These are phyloP conservation scores for Cladosporium sp. DNA, from an alignment of 2,329 filamentous ascomycete genomes.

Conservation along the genomic window DNA sequence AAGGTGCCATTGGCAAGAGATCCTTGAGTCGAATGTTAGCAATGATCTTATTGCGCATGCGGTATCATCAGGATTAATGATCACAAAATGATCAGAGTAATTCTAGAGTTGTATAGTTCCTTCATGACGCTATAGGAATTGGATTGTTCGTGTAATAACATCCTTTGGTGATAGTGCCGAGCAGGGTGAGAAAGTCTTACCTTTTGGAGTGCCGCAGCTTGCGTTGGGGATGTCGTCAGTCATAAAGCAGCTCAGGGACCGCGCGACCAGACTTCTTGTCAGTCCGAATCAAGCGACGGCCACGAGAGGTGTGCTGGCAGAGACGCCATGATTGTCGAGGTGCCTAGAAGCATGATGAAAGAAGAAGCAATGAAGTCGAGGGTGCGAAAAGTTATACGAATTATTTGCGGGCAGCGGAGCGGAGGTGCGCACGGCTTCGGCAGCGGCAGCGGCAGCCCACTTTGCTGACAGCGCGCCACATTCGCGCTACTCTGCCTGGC, in stretches of 20 bases:
- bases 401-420: neutral
- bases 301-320: slow-evolving; percentile 1
- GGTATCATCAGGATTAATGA: neutral
- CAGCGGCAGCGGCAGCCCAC: too few relatives aligned
- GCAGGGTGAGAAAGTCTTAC: slow-evolving; percentile 2
- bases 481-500: neutral
- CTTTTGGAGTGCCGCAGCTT: neutral
- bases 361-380: neutral
- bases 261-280: neutral
- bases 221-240: neutral
- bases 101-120: slow-evolving; percentile 51
- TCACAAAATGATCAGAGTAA: slow-evolving; percentile 47
- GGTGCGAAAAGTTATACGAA: slow-evolving; percentile 8
- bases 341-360: neutral
- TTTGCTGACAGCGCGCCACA: neutral
- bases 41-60: neutral
- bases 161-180: slow-evolving; percentile 18
- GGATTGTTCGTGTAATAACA: slow-evolving; percentile 50
- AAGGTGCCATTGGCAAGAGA: neutral
- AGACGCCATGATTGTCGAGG: slow-evolving; percentile 1
- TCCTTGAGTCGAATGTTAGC: slow-evolving; percentile 4
- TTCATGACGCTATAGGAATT: slow-evolving; percentile 54
- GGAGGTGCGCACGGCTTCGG: neutral
- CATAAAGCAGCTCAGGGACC: neutral
- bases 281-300: neutral